Percentiles rank a stretch among this genome's conserved stretches.
Evolutionary conservation across 768 basidiomycete species (phyloP).

Genomic region (Auricularia heimuer): DNA sequence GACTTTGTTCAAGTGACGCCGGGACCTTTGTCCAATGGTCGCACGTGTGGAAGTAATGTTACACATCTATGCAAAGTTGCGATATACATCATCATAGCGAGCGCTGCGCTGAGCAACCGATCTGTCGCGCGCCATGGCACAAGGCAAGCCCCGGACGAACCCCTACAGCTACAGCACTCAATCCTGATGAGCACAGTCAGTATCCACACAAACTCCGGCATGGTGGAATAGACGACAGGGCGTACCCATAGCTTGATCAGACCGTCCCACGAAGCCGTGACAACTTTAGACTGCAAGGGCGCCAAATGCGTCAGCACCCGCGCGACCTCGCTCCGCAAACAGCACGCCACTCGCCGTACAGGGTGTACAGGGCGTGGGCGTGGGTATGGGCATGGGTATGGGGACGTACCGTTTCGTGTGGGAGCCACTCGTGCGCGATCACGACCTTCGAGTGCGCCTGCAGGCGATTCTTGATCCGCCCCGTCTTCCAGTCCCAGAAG

Average conservation of each 20-base stretch:
- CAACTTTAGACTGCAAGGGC: slow-evolving; percentile 72
- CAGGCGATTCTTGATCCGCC: slow-evolving; percentile 83
- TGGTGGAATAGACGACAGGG: slow-evolving; percentile 8
- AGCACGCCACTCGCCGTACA: background rate
- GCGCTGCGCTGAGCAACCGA: too few species aligned
- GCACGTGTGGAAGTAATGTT: background rate
- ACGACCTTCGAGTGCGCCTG: slow-evolving; percentile 93
- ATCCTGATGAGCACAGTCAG: too few species aligned
- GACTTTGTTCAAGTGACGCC: background rate
- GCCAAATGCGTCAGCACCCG: slow-evolving; percentile 4
- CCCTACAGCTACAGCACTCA: too few species aligned
- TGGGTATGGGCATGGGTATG: background rate
- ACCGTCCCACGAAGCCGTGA: slow-evolving; percentile 97
- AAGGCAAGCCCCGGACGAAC: too few species aligned
- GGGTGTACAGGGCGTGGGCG: background rate
- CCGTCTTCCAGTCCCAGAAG: slow-evolving; percentile 99
- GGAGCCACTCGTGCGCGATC: slow-evolving; percentile 95
- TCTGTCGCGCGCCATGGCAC: too few species aligned
- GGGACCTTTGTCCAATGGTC: too few species aligned
- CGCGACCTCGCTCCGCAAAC: background rate
- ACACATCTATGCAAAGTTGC: background rate
- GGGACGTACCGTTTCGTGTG: slow-evolving; percentile 82
- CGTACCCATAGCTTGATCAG: slow-evolving; percentile 95
- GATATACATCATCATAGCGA: too few species aligned
- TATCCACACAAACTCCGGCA: too few species aligned